Base-by-base conservation (phyloP, 208 protist genomes). In the Leishmania tarentolae region DNA sequence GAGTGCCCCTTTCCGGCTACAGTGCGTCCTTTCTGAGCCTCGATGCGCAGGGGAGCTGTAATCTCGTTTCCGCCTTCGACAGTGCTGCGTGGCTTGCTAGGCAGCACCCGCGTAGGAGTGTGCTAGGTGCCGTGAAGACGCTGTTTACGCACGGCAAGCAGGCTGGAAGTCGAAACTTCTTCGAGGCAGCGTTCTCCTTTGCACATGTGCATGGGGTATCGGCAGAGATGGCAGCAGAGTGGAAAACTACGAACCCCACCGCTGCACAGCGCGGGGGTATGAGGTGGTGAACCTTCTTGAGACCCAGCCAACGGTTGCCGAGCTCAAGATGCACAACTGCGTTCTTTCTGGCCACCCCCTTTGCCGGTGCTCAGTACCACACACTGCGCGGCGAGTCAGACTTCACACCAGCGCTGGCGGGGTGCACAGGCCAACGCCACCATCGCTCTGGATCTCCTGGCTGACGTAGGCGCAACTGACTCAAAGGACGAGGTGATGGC, bases 261-360 rank as follows among this genome's bases (percentile, higher is more conserved):
- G 50, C 53, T 59, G 42, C 76, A 56, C 75, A 81, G 76, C 76
- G 76, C 76, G 46, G 42, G 71, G 73, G 28, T 81, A 79, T 61
- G 85, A 84, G 79, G 81, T 89, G 75, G 65, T 85, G 40, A 85
- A 91, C 80, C 81, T 91, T n/a, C 79, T 91, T 37, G 68, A 53
- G n/a, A 53, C 75, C 0, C 69, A 86, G 73, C 69, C 80, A 17
- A 70, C 46, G 4, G 70, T 52, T 1, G 57, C 77, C 37, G 73
- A 35, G 2, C 82, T 84, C 75, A 75, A 76, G 47, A 80, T 85
- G 81, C 42, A 82, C n/a, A 53, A 57, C 8, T 83, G 75, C 35
- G 56, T 84, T 0, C 77, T 91, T 5, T 85, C 52, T 59, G 88
- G 88, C n/a, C 66, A 80, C n/a, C 83, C 83, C 15, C 35, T 91